These are phyloP conservation scores for Skeletonema tropicum DNA, from an alignment of 108 stramenopile species.

Conservation along the genomic window DNA sequence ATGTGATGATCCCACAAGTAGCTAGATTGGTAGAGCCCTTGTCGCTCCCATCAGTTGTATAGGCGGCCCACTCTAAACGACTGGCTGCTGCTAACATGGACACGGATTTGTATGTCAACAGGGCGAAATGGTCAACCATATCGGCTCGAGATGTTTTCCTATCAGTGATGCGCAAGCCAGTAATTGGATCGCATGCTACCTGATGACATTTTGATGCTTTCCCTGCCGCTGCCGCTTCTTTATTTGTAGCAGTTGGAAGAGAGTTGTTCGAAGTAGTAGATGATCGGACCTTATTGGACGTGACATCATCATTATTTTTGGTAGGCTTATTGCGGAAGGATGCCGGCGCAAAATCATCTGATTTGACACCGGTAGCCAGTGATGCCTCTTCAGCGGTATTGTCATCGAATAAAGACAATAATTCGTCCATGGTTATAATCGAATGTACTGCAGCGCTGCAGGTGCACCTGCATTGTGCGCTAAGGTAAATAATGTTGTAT, in stretches of 20 bases:
- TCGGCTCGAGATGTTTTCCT: conserved; percentile 42
- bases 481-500: too few species aligned
- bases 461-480: too few species aligned
- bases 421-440: conserved; percentile 31
- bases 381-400: neutral
- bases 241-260: neutral
- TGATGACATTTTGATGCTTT: neutral
- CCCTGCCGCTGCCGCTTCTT: neutral
- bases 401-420: conserved; percentile 32
- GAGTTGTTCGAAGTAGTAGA: neutral
- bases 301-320: neutral
- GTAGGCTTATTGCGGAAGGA: neutral
- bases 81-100: conserved; percentile 27
- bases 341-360: neutral
- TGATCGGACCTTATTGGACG: neutral
- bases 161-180: conserved; percentile 38
- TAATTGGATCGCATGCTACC: conserved; percentile 31
- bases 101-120: conserved; percentile 23
- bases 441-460: too few species aligned
- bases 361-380: neutral
- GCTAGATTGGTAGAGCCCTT: conserved; percentile 28
- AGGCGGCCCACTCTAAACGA: conserved; percentile 26
- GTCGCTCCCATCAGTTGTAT: conserved; percentile 8
- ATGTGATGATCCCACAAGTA: conserved; percentile 36
- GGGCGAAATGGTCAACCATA: conserved; percentile 33